Conservation (phyloP, 2,329 filamentous ascomycete species). For the Fusarium oxysporum region DNA sequence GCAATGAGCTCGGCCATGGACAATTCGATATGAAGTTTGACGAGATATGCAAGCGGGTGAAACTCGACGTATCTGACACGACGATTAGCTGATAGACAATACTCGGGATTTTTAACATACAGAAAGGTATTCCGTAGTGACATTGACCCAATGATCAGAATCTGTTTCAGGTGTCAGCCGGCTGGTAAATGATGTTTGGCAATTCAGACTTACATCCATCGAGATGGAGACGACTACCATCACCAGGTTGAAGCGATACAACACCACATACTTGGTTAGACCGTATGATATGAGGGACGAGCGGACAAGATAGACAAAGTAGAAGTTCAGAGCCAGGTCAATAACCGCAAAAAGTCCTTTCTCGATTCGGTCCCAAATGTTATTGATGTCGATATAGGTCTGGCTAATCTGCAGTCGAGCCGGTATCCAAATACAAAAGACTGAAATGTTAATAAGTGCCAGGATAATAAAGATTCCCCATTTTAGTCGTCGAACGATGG, state of each 20-base stretch:
- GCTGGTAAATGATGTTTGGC: neutral
- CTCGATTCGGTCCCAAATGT: slow-evolving; percentile 62
- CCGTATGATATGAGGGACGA: slow-evolving; percentile 59
- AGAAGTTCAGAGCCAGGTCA: slow-evolving; percentile 59
- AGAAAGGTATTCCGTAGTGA: slow-evolving; percentile 40
- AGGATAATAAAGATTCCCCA: slow-evolving; percentile 57
- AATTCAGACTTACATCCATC: slow-evolving; percentile 43
- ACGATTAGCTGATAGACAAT: neutral
- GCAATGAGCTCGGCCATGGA: slow-evolving; percentile 46
- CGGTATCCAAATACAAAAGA: slow-evolving; percentile 64
- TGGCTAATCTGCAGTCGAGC: slow-evolving; percentile 55
- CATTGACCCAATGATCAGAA: slow-evolving; percentile 43
- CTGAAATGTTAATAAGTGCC: slow-evolving; percentile 59
- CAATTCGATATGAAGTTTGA: slow-evolving; percentile 45
- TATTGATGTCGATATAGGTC: slow-evolving; percentile 56
- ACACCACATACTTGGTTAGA: slow-evolving; percentile 59
- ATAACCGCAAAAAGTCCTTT: slow-evolving; percentile 61
- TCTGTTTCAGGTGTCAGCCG: slow-evolving; percentile 22
- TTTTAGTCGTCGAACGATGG: slow-evolving; percentile 54
- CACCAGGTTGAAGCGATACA: slow-evolving; percentile 53
- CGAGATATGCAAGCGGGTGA: slow-evolving; percentile 44
- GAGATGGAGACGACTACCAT: slow-evolving; percentile 48
- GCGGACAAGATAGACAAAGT: slow-evolving; percentile 59
- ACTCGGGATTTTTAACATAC: slow-evolving; percentile 9
- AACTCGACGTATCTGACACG: slow-evolving; percentile 41